Conservation (phyloP, 208 protist genomes). For the Trypanosoma conorhini region DNA sequence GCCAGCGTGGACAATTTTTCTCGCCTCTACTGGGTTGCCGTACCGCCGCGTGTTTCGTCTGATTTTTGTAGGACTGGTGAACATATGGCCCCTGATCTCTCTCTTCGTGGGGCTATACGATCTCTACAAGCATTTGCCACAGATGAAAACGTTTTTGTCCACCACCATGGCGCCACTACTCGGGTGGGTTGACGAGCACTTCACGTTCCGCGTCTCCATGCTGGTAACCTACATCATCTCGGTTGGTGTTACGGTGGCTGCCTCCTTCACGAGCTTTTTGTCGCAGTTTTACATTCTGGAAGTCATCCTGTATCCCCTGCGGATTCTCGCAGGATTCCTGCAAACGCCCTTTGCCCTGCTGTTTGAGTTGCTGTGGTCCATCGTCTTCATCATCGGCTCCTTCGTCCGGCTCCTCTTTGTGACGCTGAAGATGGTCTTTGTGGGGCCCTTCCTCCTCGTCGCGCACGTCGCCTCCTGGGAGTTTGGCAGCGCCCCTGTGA, state of each 20-base stretch:
- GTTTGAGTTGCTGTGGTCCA: constrained; percentile 46
- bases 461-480: constrained; percentile 38
- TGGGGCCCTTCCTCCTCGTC: constrained; percentile 56
- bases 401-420: constrained; percentile 42
- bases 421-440: constrained; percentile 49
- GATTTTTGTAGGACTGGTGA: constrained; percentile 54
- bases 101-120: constrained; percentile 78
- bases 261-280: constrained; percentile 54
- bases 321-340: constrained; percentile 29
- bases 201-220: constrained; percentile 78
- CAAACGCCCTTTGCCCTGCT: constrained; percentile 48
- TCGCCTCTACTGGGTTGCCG: constrained; percentile 52
- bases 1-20: constrained; percentile 74
- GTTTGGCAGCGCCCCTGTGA: constrained; percentile 23
- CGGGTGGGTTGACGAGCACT: constrained; percentile 59
- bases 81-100: constrained; percentile 77
- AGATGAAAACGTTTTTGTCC: constrained; percentile 66
- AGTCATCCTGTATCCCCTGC: constrained; percentile 31
- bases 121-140: constrained; percentile 80
- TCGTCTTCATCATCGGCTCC: constrained; percentile 31
- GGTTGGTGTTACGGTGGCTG: constrained; percentile 49
- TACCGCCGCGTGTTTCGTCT: constrained; percentile 67
- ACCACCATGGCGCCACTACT: constrained; percentile 58
- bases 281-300: constrained; percentile 64
- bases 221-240: constrained; percentile 77